Evolutionary conservation across 2,329 filamentous ascomycete genomes (phyloP), one percentile per base, ranked within the genome.

Genomic region (Zymoseptoria pseudotritici): DNA sequence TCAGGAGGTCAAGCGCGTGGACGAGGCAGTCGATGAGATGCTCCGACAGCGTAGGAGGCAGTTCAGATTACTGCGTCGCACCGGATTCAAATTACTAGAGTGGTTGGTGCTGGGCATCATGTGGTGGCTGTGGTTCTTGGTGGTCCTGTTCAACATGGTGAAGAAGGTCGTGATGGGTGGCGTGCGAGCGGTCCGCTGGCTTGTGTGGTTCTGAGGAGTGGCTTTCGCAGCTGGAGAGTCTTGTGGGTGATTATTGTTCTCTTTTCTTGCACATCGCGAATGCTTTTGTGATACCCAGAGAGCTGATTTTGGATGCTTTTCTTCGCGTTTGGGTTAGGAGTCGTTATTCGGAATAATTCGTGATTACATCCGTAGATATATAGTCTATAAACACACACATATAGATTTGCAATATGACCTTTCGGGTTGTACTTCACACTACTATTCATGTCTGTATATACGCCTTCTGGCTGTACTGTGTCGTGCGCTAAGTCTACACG

Each of bases 101-200:
- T 97, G 91, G 91, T 78, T 85, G 55, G 81, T 97, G 19, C 85
- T 97, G 49, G 89, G 89, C 3, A 83, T 95, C 67, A 90, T 97
- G 86, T 97, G 94, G 91, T 91, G 88, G 75, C 86, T 95, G 17
- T 97, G 93, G 91, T 84, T 95, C 61, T 79, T 96, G 36, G 92
- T 97, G 22, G 89, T 91, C 72, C 79, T 93, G 22, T 79, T 88
- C 56, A 83, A 90, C 61, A 74, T 89, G 13, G 76, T 89, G 42
- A 77, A 86, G 61, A 85, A 86, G 10, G 67, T 88, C 1, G 82
- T 87, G 52, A 82, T 82, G 53, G 86, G 85, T 2, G 70, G 84
- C 0, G 77, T 85, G 55, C 76, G 79, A 10, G 81, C 83, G 9
- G 79, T 89, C n/a, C 81, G 82, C 70, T 97, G 93, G 93, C 75